A percentile compares a stretch with the other conserved stretches of the same genome.
Evolutionary conservation across 73 alveolate species (phyloP).

Genomic region (Paraurostyla sp.): DNA sequence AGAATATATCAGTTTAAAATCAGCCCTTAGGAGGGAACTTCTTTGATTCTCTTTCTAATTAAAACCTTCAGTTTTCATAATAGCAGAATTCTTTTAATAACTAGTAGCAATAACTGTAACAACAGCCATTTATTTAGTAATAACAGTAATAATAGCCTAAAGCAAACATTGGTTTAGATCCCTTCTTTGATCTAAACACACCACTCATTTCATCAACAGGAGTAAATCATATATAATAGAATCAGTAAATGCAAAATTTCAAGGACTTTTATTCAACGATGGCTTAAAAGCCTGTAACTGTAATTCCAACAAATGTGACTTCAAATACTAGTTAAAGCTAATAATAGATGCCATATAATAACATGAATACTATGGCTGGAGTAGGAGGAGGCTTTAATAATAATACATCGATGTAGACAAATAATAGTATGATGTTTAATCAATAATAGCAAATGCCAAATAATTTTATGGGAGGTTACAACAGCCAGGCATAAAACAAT

Average conservation of each 20-base stretch:
- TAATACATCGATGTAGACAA: too few relatives aligned
- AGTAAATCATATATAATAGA: background rate
- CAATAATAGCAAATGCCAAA: too few relatives aligned
- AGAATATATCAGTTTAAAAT: background rate
- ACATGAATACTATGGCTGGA: too few relatives aligned
- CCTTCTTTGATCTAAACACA: constrained; percentile 46
- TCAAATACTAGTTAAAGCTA: too few relatives aligned
- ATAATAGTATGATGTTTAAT: too few relatives aligned
- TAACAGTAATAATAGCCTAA: background rate
- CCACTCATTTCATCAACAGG: constrained; percentile 51
- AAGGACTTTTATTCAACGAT: background rate
- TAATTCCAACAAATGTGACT: too few relatives aligned
- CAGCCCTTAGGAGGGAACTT: background rate
- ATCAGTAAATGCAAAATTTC: background rate
- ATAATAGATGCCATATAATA: too few relatives aligned
- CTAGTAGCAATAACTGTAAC: background rate
- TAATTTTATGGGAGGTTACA: too few relatives aligned
- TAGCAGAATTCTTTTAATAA: background rate
- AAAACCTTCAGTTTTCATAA: background rate
- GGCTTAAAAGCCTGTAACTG: too few relatives aligned
- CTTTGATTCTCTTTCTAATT: background rate
- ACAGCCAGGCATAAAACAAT: too few relatives aligned
- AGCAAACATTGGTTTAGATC: background rate
- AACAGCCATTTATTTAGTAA: background rate
- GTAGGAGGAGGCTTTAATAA: too few relatives aligned